Percentiles rank a stretch among this genome's conserved stretches.
Conservation (phyloP, 208 protist genomes). For the Tritrichomonas foetus region DNA sequence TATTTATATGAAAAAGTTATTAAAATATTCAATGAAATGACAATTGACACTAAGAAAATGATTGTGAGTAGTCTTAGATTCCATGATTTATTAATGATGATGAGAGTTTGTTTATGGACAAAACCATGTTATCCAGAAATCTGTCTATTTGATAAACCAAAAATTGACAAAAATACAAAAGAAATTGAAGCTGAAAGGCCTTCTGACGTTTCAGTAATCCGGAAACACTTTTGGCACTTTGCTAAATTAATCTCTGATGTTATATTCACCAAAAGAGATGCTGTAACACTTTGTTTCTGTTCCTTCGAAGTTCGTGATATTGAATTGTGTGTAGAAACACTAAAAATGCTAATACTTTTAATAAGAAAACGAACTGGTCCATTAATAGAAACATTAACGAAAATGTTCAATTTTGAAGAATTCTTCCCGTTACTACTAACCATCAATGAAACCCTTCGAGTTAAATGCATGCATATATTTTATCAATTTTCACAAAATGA, state of each 20-base stretch:
- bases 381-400: neutral
- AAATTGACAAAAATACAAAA: neutral
- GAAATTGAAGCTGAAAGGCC: neutral
- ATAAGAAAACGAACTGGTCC: neutral
- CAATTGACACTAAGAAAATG: neutral
- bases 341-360: neutral
- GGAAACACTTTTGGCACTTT: neutral
- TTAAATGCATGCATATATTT: neutral
- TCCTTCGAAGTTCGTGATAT: neutral
- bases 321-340: neutral
- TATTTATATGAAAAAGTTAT: neutral
- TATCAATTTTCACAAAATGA: too few species aligned
- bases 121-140: neutral
- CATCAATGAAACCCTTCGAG: neutral
- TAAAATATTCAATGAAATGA: neutral
- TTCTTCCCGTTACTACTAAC: neutral
- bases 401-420: neutral
- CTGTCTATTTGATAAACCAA: constrained; percentile 25
- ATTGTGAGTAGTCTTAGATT: neutral
- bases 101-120: neutral
- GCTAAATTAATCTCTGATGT: neutral
- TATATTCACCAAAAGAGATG: neutral
- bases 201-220: neutral
- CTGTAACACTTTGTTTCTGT: neutral
- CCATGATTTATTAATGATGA: neutral